phyloP scores from a whole-genome alignment of 148 eudicot species.

The Fagopyrum esculentum region DNA sequence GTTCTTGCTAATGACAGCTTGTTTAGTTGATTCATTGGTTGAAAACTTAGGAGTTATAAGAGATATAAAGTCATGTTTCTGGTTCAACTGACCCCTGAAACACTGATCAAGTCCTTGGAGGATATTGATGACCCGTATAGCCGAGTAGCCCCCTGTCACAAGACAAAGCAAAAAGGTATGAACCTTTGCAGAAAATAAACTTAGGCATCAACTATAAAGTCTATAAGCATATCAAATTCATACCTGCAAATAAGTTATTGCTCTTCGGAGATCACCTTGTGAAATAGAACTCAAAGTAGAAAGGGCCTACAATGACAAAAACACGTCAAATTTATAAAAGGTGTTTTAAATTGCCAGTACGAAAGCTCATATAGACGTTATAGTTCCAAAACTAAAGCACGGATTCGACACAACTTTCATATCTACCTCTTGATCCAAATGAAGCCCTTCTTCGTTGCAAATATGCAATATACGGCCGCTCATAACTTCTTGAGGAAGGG shows the following conservation, averaged over 20 bases:
- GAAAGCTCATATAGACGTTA: background rate
- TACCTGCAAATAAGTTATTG: constrained; percentile 91
- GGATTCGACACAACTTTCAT: constrained; percentile 12
- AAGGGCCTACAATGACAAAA: constrained; percentile 51
- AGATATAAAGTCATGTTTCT: background rate
- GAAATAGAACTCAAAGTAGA: constrained; percentile 80
- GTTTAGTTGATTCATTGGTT: background rate
- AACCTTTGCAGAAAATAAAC: background rate
- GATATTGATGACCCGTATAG: constrained; percentile 84
- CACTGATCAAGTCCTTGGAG: constrained; percentile 77
- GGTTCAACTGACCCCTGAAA: constrained; percentile 70
- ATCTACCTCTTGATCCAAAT: constrained; percentile 72
- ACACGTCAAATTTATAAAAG: background rate
- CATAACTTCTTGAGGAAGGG: constrained; percentile 86
- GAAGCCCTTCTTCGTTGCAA: constrained; percentile 77
- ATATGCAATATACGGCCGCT: constrained; percentile 66
- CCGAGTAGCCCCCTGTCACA: constrained; percentile 88
- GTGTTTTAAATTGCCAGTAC: background rate
- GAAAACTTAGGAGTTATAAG: background rate
- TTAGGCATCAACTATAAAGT: background rate
- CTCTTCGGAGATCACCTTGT: constrained; percentile 96
- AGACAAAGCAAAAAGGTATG: background rate
- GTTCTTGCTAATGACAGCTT: background rate
- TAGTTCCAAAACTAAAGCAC: background rate
- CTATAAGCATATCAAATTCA: background rate